A percentile compares a stretch with the other conserved stretches of the same genome.
phyloP scores from a whole-genome alignment of 805 yeast species.

The Zygoascus flipseniorum region DNA sequence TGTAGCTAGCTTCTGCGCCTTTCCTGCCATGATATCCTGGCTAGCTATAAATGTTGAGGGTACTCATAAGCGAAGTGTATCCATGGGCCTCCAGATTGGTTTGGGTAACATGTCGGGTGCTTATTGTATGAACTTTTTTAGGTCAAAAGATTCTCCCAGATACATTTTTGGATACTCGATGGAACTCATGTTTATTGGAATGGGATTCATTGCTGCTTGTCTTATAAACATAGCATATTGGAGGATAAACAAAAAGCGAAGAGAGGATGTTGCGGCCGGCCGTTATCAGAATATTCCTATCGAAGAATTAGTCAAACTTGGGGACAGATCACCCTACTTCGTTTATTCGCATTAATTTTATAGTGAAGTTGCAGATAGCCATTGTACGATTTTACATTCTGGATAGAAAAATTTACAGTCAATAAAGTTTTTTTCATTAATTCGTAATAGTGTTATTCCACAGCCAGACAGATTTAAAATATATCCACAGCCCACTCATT shows the following conservation, averaged over 20 bases:
- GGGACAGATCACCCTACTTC: conserved; percentile 37
- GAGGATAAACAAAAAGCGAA: conserved; percentile 22
- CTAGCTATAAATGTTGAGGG: conserved; percentile 49
- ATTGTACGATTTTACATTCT: too few relatives aligned
- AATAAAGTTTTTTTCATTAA: too few relatives aligned
- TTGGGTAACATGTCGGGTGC: conserved; percentile 61
- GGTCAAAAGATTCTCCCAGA: conserved; percentile 5
- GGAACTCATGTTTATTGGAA: conserved; percentile 3
- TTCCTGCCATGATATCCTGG: conserved; percentile 58
- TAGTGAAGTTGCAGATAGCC: not conserved
- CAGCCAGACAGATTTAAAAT: not conserved
- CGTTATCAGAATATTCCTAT: conserved; percentile 25
- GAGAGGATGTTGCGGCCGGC: conserved; percentile 26
- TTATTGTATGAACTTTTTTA: conserved; percentile 12
- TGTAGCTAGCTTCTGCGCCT: conserved; percentile 45
- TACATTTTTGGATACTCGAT: conserved; percentile 5
- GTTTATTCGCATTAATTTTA: conserved; percentile 19
- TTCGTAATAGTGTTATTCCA: not conserved
- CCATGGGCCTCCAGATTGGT: conserved; percentile 49
- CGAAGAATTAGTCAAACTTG: conserved; percentile 30
- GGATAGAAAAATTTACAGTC: too few relatives aligned
- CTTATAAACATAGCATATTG: conserved; percentile 20
- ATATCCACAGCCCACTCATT: not conserved
- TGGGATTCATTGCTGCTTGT: conserved; percentile 5
- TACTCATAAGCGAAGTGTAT: conserved; percentile 45